Percentiles rank a stretch among this genome's conserved stretches.
Evolutionary conservation across 306 rosid species (phyloP).

Genomic region (Potentilla sterilis): DNA sequence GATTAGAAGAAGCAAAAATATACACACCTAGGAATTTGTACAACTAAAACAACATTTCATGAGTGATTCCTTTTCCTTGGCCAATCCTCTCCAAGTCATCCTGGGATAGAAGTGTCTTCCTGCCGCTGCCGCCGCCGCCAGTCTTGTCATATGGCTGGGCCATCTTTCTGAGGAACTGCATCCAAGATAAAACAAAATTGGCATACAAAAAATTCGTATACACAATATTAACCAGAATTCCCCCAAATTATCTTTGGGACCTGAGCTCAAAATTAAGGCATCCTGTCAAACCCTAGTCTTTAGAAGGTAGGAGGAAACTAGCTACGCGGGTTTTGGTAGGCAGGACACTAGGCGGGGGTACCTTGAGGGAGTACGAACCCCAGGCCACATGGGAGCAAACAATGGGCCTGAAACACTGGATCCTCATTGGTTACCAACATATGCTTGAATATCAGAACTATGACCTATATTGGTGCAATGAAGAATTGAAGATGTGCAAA

Average conservation of each 20-base stretch:
- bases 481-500: not conserved
- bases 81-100: constrained; percentile 76
- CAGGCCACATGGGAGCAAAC: not conserved
- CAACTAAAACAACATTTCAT: constrained; percentile 40
- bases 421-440: not conserved
- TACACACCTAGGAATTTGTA: not conserved
- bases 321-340: not conserved
- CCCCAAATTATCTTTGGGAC: not conserved
- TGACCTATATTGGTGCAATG: not conserved
- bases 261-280: not conserved
- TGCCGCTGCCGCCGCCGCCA: constrained; percentile 56
- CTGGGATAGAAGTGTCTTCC: constrained; percentile 74
- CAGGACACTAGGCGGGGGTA: no score
- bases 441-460: not conserved
- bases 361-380: not conserved
- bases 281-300: not conserved
- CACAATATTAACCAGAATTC: not conserved
- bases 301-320: not conserved
- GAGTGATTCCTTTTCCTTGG: constrained; percentile 45
- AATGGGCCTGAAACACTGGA: not conserved
- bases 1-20: not conserved
- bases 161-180: constrained; percentile 93
- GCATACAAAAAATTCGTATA: not conserved
- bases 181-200: constrained; percentile 17
- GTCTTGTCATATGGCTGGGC: constrained; percentile 91